phyloP scores from a whole-genome alignment of 2,329 filamentous ascomycete genomes.

The Esteya vermicola region DNA sequence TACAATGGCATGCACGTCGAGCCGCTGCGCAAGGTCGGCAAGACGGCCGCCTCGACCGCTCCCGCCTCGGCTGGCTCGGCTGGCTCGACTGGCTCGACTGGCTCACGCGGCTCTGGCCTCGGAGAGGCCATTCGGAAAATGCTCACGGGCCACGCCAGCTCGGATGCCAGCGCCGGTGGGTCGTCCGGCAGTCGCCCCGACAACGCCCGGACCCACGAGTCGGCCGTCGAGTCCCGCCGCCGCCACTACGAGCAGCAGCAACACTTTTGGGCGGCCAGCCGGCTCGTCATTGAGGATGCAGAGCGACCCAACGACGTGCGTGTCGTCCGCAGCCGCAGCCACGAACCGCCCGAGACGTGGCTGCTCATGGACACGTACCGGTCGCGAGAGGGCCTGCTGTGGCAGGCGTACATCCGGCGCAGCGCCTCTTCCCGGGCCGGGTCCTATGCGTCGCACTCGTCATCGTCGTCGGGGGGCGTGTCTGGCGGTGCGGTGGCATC shows the following conservation, averaged over 20 bases:
- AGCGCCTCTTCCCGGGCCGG: no score
- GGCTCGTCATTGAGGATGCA: constrained; percentile 19
- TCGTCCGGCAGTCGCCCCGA: background rate
- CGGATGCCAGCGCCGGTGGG: no score
- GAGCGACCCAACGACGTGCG: constrained; percentile 14
- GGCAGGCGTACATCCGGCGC: constrained; percentile 34
- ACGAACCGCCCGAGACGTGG: constrained; percentile 20
- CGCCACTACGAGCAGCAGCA: constrained; percentile 1
- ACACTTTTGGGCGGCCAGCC: constrained; percentile 12
- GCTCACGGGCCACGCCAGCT: no score
- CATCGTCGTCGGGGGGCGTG: no score
- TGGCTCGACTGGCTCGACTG: background rate
- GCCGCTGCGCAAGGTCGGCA: background rate
- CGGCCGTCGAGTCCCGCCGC: background rate
- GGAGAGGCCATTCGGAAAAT: no score
- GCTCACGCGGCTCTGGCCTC: no score
- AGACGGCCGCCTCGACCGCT: no score
- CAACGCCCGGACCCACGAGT: background rate
- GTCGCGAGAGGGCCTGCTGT: constrained; percentile 22
- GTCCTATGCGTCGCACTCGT: no score
- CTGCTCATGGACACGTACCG: constrained; percentile 23
- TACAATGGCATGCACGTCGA: constrained; percentile 17
- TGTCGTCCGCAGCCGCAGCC: constrained; percentile 14
- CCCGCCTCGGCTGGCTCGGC: no score
- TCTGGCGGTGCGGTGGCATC: no score